Conservation (phyloP, 2,329 filamentous ascomycete genomes). For the Venturiaceae sp. region DNA sequence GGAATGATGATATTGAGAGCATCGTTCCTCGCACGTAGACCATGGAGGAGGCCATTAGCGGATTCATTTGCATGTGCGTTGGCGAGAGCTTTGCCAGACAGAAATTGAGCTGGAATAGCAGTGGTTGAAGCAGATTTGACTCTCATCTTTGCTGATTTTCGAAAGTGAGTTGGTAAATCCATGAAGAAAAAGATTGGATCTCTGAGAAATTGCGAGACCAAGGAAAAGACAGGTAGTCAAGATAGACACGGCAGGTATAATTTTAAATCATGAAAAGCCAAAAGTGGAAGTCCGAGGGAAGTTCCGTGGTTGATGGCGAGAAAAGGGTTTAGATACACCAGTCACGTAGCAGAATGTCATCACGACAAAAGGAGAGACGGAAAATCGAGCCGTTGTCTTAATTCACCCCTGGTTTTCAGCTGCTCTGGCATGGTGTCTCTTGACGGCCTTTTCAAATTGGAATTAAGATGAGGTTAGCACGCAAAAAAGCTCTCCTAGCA, state of each 20-base stretch:
- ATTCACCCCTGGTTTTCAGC: neutral
- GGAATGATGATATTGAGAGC: constrained; percentile 23
- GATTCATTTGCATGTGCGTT: neutral
- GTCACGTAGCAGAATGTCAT: neutral
- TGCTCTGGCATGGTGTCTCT: neutral
- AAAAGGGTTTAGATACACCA: too few relatives aligned
- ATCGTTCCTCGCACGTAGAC: neutral
- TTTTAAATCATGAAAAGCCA: too few relatives aligned
- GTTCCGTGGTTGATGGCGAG: neutral
- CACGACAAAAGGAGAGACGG: neutral
- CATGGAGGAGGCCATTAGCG: neutral
- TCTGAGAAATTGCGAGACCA: neutral
- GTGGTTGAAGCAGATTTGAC: neutral
- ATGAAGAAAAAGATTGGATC: neutral
- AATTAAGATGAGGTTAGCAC: neutral
- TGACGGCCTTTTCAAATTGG: neutral
- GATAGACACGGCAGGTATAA: too few relatives aligned
- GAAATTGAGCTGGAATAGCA: neutral
- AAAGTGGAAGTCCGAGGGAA: too few relatives aligned
- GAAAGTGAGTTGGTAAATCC: neutral
- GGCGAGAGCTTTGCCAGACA: neutral
- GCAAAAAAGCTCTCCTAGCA: too few relatives aligned
- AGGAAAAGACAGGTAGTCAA: too few relatives aligned
- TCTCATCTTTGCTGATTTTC: neutral
- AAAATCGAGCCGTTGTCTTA: neutral